Percentiles rank a stretch among this genome's conserved stretches.
These are phyloP conservation scores for Vicia sativa DNA, from an alignment of 306 rosid genomes.

Conservation along the genomic window DNA sequence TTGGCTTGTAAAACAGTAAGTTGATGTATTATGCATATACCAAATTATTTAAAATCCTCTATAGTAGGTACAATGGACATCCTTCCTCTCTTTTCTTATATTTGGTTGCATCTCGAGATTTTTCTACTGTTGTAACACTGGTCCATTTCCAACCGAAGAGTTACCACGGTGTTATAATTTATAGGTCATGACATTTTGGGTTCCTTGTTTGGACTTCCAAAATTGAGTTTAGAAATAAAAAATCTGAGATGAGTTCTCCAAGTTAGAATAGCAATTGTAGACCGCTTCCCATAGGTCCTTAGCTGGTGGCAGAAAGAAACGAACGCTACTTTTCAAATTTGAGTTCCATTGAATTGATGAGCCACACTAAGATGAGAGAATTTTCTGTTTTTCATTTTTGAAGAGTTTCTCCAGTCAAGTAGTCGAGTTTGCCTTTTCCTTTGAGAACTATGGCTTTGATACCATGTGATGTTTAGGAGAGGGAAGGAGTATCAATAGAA, in stretches of 20 bases:
- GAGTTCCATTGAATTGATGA: background rate
- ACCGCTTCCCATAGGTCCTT: background rate
- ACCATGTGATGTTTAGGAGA: background rate
- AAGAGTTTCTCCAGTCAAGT: background rate
- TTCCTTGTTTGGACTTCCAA: background rate
- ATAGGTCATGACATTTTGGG: background rate
- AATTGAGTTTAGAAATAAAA: background rate
- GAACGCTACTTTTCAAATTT: background rate
- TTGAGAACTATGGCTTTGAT: background rate
- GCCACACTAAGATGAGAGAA: background rate
- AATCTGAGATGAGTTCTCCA: background rate
- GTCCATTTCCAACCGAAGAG: background rate
- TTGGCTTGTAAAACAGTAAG: constrained; percentile 88
- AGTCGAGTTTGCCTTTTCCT: background rate
- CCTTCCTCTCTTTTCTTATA: background rate
- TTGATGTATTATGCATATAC: background rate
- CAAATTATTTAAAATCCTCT: constrained; percentile 31
- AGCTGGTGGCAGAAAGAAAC: background rate
- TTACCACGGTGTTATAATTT: background rate
- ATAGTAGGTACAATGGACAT: constrained; percentile 12
- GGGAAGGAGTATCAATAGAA: background rate
- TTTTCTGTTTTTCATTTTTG: background rate
- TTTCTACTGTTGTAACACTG: background rate
- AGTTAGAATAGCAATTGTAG: background rate
- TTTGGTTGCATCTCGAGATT: too few relatives aligned